phyloP scores from a whole-genome alignment of 208 protist species.

The Trypanosomatidae sp. region DNA sequence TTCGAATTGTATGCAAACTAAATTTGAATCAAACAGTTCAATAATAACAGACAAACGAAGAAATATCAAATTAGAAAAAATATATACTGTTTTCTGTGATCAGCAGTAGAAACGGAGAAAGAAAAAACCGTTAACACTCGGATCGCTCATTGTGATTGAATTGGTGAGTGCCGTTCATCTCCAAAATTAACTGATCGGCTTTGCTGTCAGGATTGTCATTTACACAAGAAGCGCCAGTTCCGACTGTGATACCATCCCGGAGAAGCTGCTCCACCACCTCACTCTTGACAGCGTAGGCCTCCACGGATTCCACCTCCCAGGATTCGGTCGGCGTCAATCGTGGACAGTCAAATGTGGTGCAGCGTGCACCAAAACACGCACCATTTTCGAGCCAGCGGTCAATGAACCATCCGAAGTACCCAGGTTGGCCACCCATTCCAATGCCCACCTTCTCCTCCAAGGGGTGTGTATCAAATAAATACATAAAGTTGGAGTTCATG shows the following conservation, averaged over 20 bases:
- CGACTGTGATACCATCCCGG: background rate
- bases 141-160: slow-evolving; percentile 47
- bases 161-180: slow-evolving; percentile 47
- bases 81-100: no score
- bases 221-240: slow-evolving; percentile 15
- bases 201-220: slow-evolving; percentile 29
- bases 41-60: no score
- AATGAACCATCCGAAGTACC: slow-evolving; percentile 70
- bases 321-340: slow-evolving; percentile 37
- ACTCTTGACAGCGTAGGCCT: slow-evolving; percentile 56
- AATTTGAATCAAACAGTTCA: no score
- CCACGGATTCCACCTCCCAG: slow-evolving; percentile 52
- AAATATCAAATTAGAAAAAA: no score
- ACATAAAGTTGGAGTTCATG: slow-evolving; percentile 79
- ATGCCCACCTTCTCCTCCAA: slow-evolving; percentile 51
- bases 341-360: slow-evolving; percentile 59
- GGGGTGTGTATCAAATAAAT: slow-evolving; percentile 67
- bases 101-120: background rate
- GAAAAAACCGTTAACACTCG: slow-evolving; percentile 14
- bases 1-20: no score
- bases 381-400: slow-evolving; percentile 72
- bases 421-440: slow-evolving; percentile 67
- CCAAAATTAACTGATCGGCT: slow-evolving; percentile 54
- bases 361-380: slow-evolving; percentile 36
- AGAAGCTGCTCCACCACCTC: slow-evolving; percentile 29